Conservation (phyloP, 108 stramenopile species). For the Poteriospumella lacustris region DNA sequence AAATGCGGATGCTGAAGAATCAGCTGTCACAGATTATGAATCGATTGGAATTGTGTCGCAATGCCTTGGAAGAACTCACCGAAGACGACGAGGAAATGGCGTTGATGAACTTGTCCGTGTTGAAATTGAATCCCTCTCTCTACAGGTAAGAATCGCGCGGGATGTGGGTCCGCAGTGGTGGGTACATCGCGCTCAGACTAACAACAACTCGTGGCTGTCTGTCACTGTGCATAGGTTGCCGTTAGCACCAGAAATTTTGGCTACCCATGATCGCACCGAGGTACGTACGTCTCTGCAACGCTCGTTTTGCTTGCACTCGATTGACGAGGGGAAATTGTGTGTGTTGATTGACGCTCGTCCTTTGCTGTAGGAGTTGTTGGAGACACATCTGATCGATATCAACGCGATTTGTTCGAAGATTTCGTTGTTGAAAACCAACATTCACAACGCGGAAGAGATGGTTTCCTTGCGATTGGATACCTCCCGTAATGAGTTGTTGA, state of each 20-base stretch:
- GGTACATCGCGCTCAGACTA: background rate
- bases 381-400: background rate
- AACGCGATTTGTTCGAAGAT: background rate
- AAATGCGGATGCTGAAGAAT: background rate
- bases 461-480: background rate
- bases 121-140: background rate
- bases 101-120: slow-evolving; percentile 6
- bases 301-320: background rate
- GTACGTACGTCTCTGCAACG: background rate
- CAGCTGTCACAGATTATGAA: background rate
- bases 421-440: background rate
- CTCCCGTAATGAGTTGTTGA: slow-evolving; percentile 5
- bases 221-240: background rate
- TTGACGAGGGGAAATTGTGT: background rate
- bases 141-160: background rate
- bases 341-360: background rate
- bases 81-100: slow-evolving; percentile 30
- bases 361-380: background rate
- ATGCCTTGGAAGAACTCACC: background rate
- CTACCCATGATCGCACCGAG: background rate
- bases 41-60: background rate
- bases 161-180: background rate
- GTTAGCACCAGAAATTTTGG: background rate
- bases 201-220: background rate
- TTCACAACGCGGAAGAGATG: background rate